phyloP scores from a whole-genome alignment of 2,329 filamentous ascomycete species.

The Blastomyces gilchristii region DNA sequence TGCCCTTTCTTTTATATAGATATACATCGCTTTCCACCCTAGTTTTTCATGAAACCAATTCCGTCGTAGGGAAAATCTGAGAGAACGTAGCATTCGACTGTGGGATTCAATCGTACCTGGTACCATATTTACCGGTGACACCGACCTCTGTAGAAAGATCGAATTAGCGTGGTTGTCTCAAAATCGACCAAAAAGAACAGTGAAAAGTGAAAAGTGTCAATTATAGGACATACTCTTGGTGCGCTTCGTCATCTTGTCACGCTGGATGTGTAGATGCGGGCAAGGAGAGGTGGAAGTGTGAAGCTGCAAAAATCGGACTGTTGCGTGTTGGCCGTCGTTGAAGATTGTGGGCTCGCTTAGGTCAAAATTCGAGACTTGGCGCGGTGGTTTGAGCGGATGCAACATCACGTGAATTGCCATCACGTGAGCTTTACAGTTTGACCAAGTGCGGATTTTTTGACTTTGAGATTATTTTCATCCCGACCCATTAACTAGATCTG shows the following conservation, averaged over 20 bases:
- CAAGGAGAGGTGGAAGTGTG: slow-evolving; percentile 13
- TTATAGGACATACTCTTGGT: slow-evolving; percentile 56
- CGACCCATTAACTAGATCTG: too few species aligned
- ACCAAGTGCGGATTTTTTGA: too few species aligned
- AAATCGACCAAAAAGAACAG: slow-evolving; percentile 6
- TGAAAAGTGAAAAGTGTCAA: slow-evolving; percentile 8
- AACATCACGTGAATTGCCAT: not conserved
- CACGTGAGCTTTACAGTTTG: not conserved
- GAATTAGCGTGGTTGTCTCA: slow-evolving; percentile 21
- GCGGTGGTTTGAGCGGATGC: not conserved
- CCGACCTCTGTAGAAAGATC: slow-evolving; percentile 57
- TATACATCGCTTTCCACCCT: slow-evolving; percentile 14
- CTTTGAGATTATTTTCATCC: too few species aligned
- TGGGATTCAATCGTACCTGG: slow-evolving; percentile 55
- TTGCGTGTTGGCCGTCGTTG: slow-evolving; percentile 1
- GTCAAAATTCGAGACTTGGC: slow-evolving; percentile 11
- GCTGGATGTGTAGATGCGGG: slow-evolving; percentile 15
- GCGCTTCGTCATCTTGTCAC: slow-evolving; percentile 80
- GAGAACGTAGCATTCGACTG: not conserved
- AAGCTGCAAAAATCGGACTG: slow-evolving; percentile 10
- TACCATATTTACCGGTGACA: slow-evolving; percentile 98
- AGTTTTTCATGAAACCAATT: not conserved
- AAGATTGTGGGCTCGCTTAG: slow-evolving; percentile 19
- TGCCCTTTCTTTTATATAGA: slow-evolving; percentile 8
- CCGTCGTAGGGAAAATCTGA: not conserved